Base-by-base conservation (phyloP, 139 green algal species). In the Ettlia oleoabundans region DNA sequence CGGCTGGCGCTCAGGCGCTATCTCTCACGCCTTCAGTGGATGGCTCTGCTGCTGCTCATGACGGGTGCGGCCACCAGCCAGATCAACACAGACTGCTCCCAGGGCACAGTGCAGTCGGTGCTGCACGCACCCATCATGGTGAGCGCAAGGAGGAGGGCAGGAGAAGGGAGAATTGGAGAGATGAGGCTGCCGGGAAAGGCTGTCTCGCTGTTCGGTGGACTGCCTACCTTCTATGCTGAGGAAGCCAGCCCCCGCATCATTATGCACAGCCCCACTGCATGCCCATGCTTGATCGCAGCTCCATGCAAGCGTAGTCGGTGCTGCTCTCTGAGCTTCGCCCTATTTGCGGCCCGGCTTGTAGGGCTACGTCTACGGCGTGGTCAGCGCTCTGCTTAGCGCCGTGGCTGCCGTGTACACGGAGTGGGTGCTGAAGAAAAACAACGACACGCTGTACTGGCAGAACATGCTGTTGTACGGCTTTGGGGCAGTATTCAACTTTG, bases 401-500 rank as follows among this genome's bases (percentile, higher is more conserved):
- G 78, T 90, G n/a, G 90, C 88, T 42, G 90, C 88, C 0, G 88
- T 93, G 30, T 93, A 93, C 88, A 93, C 90, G 0, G 90, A 93
- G 87, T 86, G 91, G 83, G 90, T 94, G 73, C 88, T 94, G 79
- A 94, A 94, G 89, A 82, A 84, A 38, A 93, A 87, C 85, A 88
- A 85, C 73, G 84, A 93, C 87, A 84, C 80, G 32, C 80, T 91
- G 52, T 90, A 91, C 83, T 91, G 88, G 88, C 90, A 92, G 73
- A 94, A 94, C 89, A 83, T 91, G 53, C 90, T 93, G 82, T 85
- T 94, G 24, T 94, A 94, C 84, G 68, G 43, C 52, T 94, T 92
- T 78, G 90, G 90, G 40, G 55, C 85, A 4, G 18, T 85, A 4
- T 91, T 93, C 86, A 93, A 93, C 74, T 81, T 63, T 24, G 22